phyloP scores from a whole-genome alignment of 148 eudicot species.

The Persicaria tinctoria region DNA sequence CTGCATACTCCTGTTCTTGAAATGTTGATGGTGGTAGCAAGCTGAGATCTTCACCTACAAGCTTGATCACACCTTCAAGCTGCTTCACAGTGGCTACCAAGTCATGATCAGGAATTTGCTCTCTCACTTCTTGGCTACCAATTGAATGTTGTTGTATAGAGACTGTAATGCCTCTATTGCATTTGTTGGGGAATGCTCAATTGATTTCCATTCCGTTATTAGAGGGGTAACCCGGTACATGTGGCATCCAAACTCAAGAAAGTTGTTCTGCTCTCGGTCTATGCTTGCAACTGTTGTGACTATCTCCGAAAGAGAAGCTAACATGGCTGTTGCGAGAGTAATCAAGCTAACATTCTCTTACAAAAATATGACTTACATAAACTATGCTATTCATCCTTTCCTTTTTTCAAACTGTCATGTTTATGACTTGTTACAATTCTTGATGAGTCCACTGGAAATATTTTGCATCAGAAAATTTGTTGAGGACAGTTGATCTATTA shows the following conservation, averaged over 20 bases:
- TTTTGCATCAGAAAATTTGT: too few species aligned
- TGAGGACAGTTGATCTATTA: neutral
- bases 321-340: constrained; percentile 23
- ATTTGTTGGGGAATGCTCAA: constrained; percentile 24
- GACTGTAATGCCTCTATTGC: constrained; percentile 31
- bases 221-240: constrained; percentile 46
- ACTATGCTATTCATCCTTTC: too few species aligned
- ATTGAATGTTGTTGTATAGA: constrained; percentile 28
- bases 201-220: constrained; percentile 45
- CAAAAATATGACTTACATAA: too few species aligned
- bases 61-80: constrained; percentile 47
- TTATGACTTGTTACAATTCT: neutral
- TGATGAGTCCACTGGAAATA: too few species aligned
- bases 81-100: constrained; percentile 25
- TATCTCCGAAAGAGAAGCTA: constrained; percentile 45
- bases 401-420: neutral
- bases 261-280: constrained; percentile 28
- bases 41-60: constrained; percentile 53
- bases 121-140: constrained; percentile 20
- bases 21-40: constrained; percentile 35
- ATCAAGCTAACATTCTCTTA: too few species aligned
- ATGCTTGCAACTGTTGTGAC: constrained; percentile 26
- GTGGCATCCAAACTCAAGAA: constrained; percentile 49
- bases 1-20: constrained; percentile 31
- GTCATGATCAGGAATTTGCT: constrained; percentile 19